Percentiles rank a stretch among this genome's conserved stretches.
Conservation (phyloP, 352 stramenopile species). For the Pythium folliculosum region DNA sequence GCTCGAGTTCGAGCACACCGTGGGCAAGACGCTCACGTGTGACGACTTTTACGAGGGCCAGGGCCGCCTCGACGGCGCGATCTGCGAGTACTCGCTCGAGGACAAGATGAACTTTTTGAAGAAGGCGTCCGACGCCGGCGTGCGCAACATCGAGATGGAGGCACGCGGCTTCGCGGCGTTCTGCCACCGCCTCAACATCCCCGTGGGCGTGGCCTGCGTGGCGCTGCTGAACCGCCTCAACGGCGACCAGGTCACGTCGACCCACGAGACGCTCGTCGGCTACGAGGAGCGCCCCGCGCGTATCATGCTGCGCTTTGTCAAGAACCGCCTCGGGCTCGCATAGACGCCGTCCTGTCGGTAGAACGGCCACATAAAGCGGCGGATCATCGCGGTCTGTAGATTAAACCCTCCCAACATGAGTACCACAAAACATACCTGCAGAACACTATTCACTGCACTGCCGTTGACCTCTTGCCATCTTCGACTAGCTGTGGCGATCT, state of each 20-base stretch:
- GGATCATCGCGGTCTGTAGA: neutral
- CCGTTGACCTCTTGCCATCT: too few species aligned
- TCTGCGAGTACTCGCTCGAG: slow-evolving; percentile 78
- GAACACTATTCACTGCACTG: too few species aligned
- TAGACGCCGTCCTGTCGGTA: neutral
- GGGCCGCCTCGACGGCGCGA: slow-evolving; percentile 76
- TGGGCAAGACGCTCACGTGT: slow-evolving; percentile 84
- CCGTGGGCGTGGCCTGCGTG: slow-evolving; percentile 68
- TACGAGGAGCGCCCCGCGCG: slow-evolving; percentile 63
- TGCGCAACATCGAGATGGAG: slow-evolving; percentile 90
- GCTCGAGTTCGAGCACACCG: slow-evolving; percentile 47
- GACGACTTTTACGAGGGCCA: slow-evolving; percentile 89
- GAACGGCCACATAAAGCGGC: neutral
- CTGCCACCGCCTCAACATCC: slow-evolving; percentile 78
- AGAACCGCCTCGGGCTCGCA: slow-evolving; percentile 42
- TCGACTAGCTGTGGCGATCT: too few species aligned
- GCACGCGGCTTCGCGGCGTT: slow-evolving; percentile 69
- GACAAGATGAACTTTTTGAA: slow-evolving; percentile 80
- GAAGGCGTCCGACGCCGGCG: slow-evolving; percentile 46
- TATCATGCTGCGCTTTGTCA: slow-evolving; percentile 78
- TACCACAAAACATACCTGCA: too few species aligned
- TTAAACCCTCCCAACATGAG: neutral
- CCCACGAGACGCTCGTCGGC: slow-evolving; percentile 57
- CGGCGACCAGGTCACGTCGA: slow-evolving; percentile 71
- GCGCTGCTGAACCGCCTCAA: slow-evolving; percentile 77